Evolutionary conservation across 75 land plant genomes (phyloP).

Genomic region (Sequoia sempervirens): DNA sequence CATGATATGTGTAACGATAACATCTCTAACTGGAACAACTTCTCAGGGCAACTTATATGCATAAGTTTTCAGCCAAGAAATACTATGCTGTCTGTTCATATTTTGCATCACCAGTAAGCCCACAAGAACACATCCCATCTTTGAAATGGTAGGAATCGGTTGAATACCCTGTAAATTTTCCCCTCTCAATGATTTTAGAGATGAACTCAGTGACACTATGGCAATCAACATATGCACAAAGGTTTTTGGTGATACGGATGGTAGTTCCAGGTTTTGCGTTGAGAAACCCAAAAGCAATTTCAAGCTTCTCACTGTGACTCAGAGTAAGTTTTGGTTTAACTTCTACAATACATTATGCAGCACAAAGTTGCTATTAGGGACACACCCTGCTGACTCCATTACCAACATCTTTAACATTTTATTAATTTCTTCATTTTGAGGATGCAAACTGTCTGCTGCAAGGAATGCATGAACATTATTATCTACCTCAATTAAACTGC

Average conservation of each 20-base stretch:
- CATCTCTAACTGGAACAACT: background rate
- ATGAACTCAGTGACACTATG: slow-evolving; percentile 9
- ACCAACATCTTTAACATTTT: slow-evolving; percentile 8
- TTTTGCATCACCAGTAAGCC: slow-evolving; percentile 3
- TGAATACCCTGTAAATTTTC: background rate
- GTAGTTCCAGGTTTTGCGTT: background rate
- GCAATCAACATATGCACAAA: slow-evolving; percentile 11
- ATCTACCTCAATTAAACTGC: slow-evolving; percentile 7
- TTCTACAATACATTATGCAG: slow-evolving; percentile 11
- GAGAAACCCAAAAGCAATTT: slow-evolving; percentile 14
- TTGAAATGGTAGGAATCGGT: slow-evolving; percentile 7
- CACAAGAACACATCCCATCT: slow-evolving; percentile 14
- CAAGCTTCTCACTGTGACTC: slow-evolving; percentile 11
- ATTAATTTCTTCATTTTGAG: slow-evolving; percentile 10
- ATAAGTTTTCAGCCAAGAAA: background rate
- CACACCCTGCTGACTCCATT: slow-evolving; percentile 15
- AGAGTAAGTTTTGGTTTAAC: background rate
- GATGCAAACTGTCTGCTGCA: slow-evolving; percentile 8
- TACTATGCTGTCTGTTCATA: background rate
- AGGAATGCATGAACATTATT: slow-evolving; percentile 6
- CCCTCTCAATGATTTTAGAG: slow-evolving; percentile 4
- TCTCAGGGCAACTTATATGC: background rate
- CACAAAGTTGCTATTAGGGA: slow-evolving; percentile 7
- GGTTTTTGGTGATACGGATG: slow-evolving; percentile 6
- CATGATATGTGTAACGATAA: background rate